A percentile compares a stretch with the other conserved stretches of the same genome.
Conservation (phyloP, 305 asterid species). For the Fraxinus nigra region DNA sequence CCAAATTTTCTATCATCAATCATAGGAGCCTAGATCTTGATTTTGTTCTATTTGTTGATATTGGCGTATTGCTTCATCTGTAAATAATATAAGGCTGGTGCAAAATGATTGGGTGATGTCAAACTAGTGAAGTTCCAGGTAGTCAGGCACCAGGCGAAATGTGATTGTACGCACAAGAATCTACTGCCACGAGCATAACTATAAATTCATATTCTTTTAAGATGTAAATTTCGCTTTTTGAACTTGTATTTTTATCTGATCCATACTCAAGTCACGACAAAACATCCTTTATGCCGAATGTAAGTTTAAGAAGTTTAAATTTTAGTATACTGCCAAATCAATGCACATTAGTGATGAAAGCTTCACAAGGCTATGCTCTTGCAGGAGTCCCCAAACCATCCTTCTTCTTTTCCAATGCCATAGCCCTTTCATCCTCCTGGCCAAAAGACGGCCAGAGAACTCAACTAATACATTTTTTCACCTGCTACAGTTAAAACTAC, state of each 20-base stretch:
- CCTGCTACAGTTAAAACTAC: background rate
- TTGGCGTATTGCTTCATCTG: background rate
- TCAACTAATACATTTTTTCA: background rate
- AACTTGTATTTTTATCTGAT: background rate
- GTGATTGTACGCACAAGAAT: background rate
- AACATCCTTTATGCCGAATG: background rate
- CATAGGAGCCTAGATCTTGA: conserved; percentile 18
- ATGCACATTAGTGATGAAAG: background rate
- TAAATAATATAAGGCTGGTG: background rate
- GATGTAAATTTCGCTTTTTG: background rate
- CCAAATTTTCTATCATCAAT: background rate
- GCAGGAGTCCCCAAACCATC: background rate
- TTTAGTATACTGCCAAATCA: background rate
- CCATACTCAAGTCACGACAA: background rate
- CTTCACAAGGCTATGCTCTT: background rate
- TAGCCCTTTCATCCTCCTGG: background rate
- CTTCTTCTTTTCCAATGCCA: background rate
- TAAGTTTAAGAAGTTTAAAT: background rate
- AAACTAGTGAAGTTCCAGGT: background rate
- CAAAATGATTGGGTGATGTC: background rate
- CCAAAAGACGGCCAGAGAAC: background rate
- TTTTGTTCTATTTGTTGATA: conserved; percentile 10
- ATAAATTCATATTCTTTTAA: background rate
- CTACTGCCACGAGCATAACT: background rate
- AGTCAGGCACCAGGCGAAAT: background rate